Evolutionary conservation across 345 rosid species (phyloP).

Genomic region (Aquilaria sinensis): DNA sequence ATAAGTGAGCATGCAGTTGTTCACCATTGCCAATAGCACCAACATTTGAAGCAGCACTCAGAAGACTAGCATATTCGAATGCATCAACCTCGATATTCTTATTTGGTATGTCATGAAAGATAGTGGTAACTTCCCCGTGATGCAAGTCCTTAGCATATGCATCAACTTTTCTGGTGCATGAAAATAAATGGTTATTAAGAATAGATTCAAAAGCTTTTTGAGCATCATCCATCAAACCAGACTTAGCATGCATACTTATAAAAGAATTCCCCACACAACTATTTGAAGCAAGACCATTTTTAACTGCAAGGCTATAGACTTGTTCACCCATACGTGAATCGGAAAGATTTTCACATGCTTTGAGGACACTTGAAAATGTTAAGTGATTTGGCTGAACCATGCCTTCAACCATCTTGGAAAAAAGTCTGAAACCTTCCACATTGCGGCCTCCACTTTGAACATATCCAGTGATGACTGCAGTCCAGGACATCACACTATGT

Average conservation of each 20-base stretch:
- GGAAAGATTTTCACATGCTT: slow-evolving; percentile 56
- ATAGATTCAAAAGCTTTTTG: slow-evolving; percentile 52
- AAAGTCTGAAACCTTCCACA: slow-evolving; percentile 45
- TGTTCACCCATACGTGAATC: slow-evolving; percentile 39
- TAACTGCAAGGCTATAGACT: slow-evolving; percentile 42
- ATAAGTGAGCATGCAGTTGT: slow-evolving; percentile 54
- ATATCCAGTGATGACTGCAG: slow-evolving; percentile 58
- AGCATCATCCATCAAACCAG: slow-evolving; percentile 58
- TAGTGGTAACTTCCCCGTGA: slow-evolving; percentile 37
- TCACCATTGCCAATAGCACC: slow-evolving; percentile 59
- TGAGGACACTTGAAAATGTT: slow-evolving; percentile 56
- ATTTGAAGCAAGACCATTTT: slow-evolving; percentile 46
- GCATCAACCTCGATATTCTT: slow-evolving; percentile 37
- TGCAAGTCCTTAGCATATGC: slow-evolving; percentile 44
- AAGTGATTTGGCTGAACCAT: slow-evolving; percentile 51
- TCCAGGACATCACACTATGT: slow-evolving; percentile 71
- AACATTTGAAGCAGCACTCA: slow-evolving; percentile 55
- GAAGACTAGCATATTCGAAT: slow-evolving; percentile 60
- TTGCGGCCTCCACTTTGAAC: slow-evolving; percentile 27
- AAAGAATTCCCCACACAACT: slow-evolving; percentile 61
- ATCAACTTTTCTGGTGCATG: slow-evolving; percentile 48
- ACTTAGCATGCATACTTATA: slow-evolving; percentile 56
- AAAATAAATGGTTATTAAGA: slow-evolving; percentile 54
- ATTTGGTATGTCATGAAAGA: slow-evolving; percentile 36
- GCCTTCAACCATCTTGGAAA: slow-evolving; percentile 48